Percentiles rank a stretch among this genome's conserved stretches.
phyloP scores from a whole-genome alignment of 1,139 yeast species.

The Pichiaceae sp. region DNA sequence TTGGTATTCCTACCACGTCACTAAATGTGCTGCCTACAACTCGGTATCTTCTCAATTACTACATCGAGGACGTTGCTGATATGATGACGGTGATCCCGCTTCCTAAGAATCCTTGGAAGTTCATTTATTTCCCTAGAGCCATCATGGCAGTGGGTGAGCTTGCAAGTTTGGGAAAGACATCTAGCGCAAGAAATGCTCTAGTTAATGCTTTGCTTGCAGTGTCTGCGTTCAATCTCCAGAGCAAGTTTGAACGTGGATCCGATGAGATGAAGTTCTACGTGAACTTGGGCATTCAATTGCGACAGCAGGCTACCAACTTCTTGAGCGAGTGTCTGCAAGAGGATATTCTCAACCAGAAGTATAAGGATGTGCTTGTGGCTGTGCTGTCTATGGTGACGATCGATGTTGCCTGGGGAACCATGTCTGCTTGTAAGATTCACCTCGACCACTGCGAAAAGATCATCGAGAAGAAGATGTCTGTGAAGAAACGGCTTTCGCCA shows the following conservation, averaged over 20 bases:
- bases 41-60: slow-evolving; percentile 62
- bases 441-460: slow-evolving; percentile 71
- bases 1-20: slow-evolving; percentile 53
- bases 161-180: slow-evolving; percentile 64
- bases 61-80: slow-evolving; percentile 74
- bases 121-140: slow-evolving; percentile 77
- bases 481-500: slow-evolving; percentile 58
- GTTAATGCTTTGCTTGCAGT: slow-evolving; percentile 77
- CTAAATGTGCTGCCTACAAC: slow-evolving; percentile 59
- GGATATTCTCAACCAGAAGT: slow-evolving; percentile 48
- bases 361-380: slow-evolving; percentile 79
- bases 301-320: slow-evolving; percentile 68
- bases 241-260: slow-evolving; percentile 54
- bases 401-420: slow-evolving; percentile 87
- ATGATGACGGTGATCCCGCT: slow-evolving; percentile 82
- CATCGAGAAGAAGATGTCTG: slow-evolving; percentile 58
- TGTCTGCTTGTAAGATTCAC: slow-evolving; percentile 77
- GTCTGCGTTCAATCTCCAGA: slow-evolving; percentile 71
- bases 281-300: slow-evolving; percentile 62
- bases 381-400: slow-evolving; percentile 82
- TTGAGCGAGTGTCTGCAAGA: slow-evolving; percentile 50
- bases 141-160: slow-evolving; percentile 75
- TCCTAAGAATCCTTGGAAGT: slow-evolving; percentile 82
- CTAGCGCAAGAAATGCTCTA: slow-evolving; percentile 70
- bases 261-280: slow-evolving; percentile 63